Percentiles rank a stretch among this genome's conserved stretches.
phyloP scores from a whole-genome alignment of 1,139 yeast genomes.

The Suhomyces panamericanus region DNA sequence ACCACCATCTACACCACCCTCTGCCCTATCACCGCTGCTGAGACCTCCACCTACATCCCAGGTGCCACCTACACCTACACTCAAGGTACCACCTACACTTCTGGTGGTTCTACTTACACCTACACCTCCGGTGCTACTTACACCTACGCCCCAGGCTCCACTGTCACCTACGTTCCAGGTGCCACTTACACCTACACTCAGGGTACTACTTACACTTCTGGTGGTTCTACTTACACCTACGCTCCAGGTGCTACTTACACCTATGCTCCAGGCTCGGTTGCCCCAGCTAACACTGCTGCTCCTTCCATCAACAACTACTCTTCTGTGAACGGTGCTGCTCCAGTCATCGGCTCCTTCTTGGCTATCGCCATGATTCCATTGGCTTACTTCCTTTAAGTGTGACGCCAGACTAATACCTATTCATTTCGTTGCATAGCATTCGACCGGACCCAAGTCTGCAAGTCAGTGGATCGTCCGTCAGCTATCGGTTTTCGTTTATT shows the following conservation, averaged over 20 bases:
- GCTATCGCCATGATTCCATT: constrained; percentile 25
- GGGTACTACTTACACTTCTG: neutral
- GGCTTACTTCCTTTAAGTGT: constrained; percentile 26
- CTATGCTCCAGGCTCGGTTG: constrained; percentile 8
- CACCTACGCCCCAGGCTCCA: constrained; percentile 12
- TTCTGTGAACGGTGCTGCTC: constrained; percentile 17
- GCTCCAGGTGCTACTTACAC: neutral
- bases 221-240: constrained; percentile 7
- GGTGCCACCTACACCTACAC: constrained; percentile 14
- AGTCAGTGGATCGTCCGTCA: neutral
- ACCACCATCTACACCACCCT: constrained; percentile 36
- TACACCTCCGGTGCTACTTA: constrained; percentile 8
- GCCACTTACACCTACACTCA: constrained; percentile 1
- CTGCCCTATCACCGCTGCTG: constrained; percentile 22
- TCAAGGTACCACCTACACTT: constrained; percentile 7
- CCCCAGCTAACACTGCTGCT: constrained; percentile 11
- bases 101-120: neutral
- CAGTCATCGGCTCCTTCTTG: constrained; percentile 18
- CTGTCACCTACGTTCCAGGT: constrained; percentile 13
- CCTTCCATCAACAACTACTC: constrained; percentile 12
- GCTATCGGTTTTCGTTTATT: constrained; percentile 3
- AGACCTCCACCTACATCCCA: constrained; percentile 14
- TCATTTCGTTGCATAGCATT: constrained; percentile 1
- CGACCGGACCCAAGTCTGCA: neutral
- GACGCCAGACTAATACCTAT: neutral